Conservation (phyloP, 257 asterid species). For the Eustoma russellianum region DNA sequence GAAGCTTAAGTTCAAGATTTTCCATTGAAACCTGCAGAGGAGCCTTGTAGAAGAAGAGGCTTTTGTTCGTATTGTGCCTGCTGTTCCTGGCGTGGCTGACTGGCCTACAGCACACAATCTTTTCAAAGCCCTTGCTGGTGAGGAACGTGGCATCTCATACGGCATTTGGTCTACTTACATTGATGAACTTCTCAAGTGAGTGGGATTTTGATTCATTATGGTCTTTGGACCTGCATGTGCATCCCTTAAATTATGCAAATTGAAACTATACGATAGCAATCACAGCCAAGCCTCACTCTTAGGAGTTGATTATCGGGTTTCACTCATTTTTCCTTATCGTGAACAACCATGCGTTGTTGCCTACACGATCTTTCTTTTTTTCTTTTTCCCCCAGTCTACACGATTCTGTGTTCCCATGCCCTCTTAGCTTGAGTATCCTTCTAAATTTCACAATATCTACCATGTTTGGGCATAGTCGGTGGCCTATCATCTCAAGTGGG, state of each 20-base stretch:
- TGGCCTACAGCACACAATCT: slow-evolving; percentile 79
- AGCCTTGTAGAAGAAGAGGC: slow-evolving; percentile 87
- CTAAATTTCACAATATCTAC: no score
- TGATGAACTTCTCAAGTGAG: slow-evolving; percentile 85
- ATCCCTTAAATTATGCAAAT: not conserved
- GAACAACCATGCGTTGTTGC: no score
- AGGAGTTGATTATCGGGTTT: no score
- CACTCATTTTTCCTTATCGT: no score
- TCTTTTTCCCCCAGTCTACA: no score
- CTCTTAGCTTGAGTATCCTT: no score
- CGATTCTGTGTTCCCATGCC: no score
- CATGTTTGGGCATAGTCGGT: no score
- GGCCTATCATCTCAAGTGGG: no score
- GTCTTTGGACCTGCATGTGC: not conserved
- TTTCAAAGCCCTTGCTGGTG: slow-evolving; percentile 86
- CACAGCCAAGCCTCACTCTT: no score
- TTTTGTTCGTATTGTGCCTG: slow-evolving; percentile 92
- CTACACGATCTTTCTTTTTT: no score
- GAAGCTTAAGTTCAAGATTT: not conserved
- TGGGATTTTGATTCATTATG: slow-evolving; percentile 1
- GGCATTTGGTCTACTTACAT: slow-evolving; percentile 69
- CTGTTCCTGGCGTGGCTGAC: slow-evolving; percentile 93
- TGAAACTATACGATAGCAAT: not conserved
- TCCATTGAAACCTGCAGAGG: slow-evolving; percentile 35
- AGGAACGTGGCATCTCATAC: slow-evolving; percentile 62